phyloP scores from a whole-genome alignment of 1,284 basidiomycete species.

The Irpex lacteus region DNA sequence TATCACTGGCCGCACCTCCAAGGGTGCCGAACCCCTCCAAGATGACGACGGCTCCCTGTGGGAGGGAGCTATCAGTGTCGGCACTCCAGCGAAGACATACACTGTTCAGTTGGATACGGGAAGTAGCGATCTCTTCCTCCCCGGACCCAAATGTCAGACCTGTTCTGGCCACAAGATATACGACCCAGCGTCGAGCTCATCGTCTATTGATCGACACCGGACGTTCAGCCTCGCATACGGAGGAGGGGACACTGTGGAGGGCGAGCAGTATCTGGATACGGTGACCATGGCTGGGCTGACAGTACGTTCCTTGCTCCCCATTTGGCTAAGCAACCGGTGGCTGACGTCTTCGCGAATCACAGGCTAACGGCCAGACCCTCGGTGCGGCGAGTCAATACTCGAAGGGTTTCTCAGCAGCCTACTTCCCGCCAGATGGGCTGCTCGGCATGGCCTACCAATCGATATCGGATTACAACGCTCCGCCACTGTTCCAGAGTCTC shows the following conservation, averaged over 20 bases:
- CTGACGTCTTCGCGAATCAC: constrained; percentile 7
- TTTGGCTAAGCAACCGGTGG: too few species aligned
- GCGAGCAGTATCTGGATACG: constrained; percentile 33
- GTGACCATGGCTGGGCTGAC: constrained; percentile 19
- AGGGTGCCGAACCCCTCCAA: constrained; percentile 16
- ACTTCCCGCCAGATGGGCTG: constrained; percentile 46
- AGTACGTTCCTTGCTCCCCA: constrained; percentile 6
- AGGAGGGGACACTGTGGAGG: constrained; percentile 31
- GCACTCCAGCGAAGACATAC: constrained; percentile 24
- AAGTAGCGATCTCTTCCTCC: constrained; percentile 30
- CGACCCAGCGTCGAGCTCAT: constrained; percentile 27
- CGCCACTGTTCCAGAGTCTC: constrained; percentile 47
- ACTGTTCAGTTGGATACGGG: constrained; percentile 29
- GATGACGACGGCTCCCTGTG: constrained; percentile 21
- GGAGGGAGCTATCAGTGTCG: constrained; percentile 29
- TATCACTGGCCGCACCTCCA: constrained; percentile 11
- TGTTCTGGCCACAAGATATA: constrained; percentile 37
- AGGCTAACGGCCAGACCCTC: constrained; percentile 33
- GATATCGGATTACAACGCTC: constrained; percentile 34
- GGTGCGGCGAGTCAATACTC: constrained; percentile 48
- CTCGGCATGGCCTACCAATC: constrained; percentile 44
- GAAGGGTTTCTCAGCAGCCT: constrained; percentile 29
- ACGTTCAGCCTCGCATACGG: constrained; percentile 28
- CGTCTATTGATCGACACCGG: constrained; percentile 20
- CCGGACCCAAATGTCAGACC: constrained; percentile 22